phyloP scores from a whole-genome alignment of 2,329 filamentous ascomycete species.

The Akanthomyces muscarius region DNA sequence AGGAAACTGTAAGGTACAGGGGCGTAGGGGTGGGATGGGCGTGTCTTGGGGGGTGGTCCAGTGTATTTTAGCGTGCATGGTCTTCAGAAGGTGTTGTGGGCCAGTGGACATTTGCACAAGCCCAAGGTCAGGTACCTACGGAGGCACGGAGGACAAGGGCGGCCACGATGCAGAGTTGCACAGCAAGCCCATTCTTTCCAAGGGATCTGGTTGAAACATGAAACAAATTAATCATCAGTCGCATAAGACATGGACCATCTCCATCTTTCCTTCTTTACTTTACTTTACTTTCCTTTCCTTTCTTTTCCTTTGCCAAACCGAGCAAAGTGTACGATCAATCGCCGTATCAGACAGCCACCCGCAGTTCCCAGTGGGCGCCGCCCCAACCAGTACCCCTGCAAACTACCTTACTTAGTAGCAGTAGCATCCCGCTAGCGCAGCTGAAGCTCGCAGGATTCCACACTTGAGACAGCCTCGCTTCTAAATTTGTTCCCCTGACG shows the following conservation, averaged over 20 bases:
- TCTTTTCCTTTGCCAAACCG: too few species aligned
- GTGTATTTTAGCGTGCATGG: neutral
- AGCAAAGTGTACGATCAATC: too few species aligned
- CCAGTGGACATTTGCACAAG: neutral
- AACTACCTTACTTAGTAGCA: too few species aligned
- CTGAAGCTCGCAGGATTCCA: neutral
- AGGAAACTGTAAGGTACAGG: neutral
- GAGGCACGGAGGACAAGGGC: too few species aligned
- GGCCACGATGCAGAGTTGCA: neutral
- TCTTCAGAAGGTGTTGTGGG: neutral
- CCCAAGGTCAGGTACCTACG: too few species aligned
- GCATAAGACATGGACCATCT: too few species aligned
- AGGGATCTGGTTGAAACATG: too few species aligned
- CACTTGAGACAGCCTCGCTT: neutral
- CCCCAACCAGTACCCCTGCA: too few species aligned
- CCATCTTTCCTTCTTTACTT: neutral
- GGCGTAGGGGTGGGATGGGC: neutral
- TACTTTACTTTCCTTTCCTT: neutral
- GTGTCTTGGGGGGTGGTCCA: neutral
- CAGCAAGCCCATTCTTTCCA: neutral
- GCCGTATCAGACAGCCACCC: too few species aligned
- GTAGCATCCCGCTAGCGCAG: neutral
- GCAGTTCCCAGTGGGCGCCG: neutral
- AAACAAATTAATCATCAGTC: too few species aligned
- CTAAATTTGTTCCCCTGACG: neutral